Conservation (phyloP, 192 early-diverging fungal genomes). For the Entomortierella lignicola region DNA sequence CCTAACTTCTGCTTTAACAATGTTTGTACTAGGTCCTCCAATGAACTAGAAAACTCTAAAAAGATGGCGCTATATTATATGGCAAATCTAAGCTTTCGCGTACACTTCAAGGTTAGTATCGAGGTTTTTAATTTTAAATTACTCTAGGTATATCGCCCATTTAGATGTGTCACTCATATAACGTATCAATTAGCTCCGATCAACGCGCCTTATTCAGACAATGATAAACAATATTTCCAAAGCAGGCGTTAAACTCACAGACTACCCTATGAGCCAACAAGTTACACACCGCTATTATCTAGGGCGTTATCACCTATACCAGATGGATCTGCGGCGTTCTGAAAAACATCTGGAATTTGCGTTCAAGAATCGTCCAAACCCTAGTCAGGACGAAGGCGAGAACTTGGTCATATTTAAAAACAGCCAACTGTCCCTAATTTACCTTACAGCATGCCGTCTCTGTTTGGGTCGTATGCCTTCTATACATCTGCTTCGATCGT, state of each 20-base stretch:
- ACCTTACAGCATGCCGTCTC: conserved; percentile 57
- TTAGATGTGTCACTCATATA: neutral
- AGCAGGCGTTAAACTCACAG: conserved; percentile 32
- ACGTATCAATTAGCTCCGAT: conserved; percentile 29
- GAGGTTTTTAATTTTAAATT: neutral
- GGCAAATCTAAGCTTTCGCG: conserved; percentile 59
- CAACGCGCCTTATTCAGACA: conserved; percentile 58
- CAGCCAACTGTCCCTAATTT: conserved; percentile 52
- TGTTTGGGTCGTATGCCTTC: conserved; percentile 55
- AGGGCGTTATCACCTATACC: conserved; percentile 58
- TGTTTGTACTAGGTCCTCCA: neutral
- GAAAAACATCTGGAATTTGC: conserved; percentile 54
- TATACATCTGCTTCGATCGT: conserved; percentile 36
- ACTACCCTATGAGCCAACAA: conserved; percentile 61
- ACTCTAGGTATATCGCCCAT: no score
- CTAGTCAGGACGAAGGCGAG: conserved; percentile 5
- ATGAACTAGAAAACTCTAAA: conserved; percentile 45
- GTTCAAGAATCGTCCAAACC: conserved; percentile 45
- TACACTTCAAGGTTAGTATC: conserved; percentile 59
- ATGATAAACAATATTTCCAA: conserved; percentile 56
- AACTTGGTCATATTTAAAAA: conserved; percentile 44
- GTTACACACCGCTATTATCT: conserved; percentile 62
- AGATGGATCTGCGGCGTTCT: conserved; percentile 53
- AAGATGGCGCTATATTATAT: conserved; percentile 53
- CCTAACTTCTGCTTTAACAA: neutral